phyloP scores from a whole-genome alignment of 2,329 filamentous ascomycete species.

The Chrysoporthe cubensis region DNA sequence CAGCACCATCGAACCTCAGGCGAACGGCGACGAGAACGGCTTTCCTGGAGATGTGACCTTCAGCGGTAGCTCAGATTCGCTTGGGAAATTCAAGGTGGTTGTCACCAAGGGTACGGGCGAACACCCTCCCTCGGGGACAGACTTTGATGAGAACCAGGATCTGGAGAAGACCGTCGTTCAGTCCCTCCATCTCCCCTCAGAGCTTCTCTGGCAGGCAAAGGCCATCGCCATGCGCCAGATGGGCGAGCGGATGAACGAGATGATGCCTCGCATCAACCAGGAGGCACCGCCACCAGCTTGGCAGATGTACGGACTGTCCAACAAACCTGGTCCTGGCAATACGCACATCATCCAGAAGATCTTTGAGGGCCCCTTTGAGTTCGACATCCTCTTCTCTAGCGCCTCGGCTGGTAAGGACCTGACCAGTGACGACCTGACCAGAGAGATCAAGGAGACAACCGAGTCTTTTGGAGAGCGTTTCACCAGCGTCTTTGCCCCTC shows the following conservation, averaged over 20 bases:
- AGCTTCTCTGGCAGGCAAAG: conserved; percentile 85
- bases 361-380: conserved; percentile 88
- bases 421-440: conserved; percentile 66
- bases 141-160: conserved; percentile 69
- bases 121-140: conserved; percentile 67
- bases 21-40: conserved; percentile 51
- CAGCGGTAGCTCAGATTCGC: conserved; percentile 67
- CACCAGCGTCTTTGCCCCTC: conserved; percentile 69
- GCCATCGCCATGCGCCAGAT: conserved; percentile 57
- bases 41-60: conserved; percentile 68
- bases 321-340: conserved; percentile 74
- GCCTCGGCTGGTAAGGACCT: conserved; percentile 63
- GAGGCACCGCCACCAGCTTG: conserved; percentile 74
- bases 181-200: conserved; percentile 67
- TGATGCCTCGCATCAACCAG: conserved; percentile 49
- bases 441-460: conserved; percentile 68
- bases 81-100: conserved; percentile 80
- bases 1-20: conserved; percentile 62
- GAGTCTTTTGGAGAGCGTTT: conserved; percentile 77
- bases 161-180: conserved; percentile 77
- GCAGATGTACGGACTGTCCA: conserved; percentile 79
- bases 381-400: conserved; percentile 90
- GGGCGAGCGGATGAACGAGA: conserved; percentile 53
- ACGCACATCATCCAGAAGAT: conserved; percentile 88
- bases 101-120: conserved; percentile 72